Percentiles rank a stretch among this genome's conserved stretches.
These are phyloP conservation scores for Acacia melanoxylon DNA, from an alignment of 306 rosid species.

Conservation along the genomic window DNA sequence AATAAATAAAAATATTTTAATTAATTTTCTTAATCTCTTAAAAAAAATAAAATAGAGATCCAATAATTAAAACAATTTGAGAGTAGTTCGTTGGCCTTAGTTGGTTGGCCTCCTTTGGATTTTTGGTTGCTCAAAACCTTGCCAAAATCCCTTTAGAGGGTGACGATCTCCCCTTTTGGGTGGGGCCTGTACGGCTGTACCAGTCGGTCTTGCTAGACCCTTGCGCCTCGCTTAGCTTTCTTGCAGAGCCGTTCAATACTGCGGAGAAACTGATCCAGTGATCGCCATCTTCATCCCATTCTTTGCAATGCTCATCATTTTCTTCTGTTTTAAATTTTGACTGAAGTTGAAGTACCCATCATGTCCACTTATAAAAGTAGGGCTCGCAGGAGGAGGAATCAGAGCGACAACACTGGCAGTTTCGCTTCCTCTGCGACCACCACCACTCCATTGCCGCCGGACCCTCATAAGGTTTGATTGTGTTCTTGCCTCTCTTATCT, in stretches of 20 bases:
- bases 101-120: no score
- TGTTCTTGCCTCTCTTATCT: conserved; percentile 13
- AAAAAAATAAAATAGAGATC: no score
- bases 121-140: no score
- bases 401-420: not conserved
- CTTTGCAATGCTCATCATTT: not conserved
- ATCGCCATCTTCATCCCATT: not conserved
- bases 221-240: not conserved
- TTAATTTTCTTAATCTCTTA: no score
- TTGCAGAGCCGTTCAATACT: not conserved
- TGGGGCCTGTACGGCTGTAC: not conserved
- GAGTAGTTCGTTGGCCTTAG: no score
- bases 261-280: not conserved
- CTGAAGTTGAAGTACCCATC: not conserved
- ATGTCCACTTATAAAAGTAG: conserved; percentile 23
- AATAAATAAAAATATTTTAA: no score
- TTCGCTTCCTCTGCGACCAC: conserved; percentile 31
- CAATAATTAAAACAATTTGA: no score
- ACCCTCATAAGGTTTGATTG: conserved; percentile 45
- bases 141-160: not conserved
- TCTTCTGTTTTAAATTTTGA: not conserved
- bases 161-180: not conserved
- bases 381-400: conserved; percentile 32
- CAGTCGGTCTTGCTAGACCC: not conserved
- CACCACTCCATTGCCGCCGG: conserved; percentile 36